phyloP scores from a whole-genome alignment of 176 grass and related monocot genomes.

The Oryza rufipogon region DNA sequence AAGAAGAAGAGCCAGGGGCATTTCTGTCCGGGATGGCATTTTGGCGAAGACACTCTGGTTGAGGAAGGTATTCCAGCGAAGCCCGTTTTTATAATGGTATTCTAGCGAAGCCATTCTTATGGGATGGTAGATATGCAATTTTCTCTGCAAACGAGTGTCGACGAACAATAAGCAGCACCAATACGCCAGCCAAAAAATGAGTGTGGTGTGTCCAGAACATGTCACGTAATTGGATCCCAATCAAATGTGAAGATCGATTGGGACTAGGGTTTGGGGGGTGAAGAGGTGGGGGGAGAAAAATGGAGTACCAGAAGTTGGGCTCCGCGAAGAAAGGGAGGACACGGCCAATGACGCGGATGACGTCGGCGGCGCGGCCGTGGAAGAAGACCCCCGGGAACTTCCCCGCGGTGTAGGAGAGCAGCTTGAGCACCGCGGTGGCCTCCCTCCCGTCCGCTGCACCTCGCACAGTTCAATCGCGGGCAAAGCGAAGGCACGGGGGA shows the following conservation, averaged over 20 bases:
- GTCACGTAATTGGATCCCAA: background rate
- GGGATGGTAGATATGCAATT: no score
- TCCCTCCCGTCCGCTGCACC: constrained; percentile 69
- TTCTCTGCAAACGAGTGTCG: background rate
- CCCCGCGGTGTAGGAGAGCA: constrained; percentile 74
- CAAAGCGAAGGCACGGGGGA: no score
- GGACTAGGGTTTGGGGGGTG: constrained; percentile 26
- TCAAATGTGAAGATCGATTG: background rate
- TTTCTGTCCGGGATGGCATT: no score
- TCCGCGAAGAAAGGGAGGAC: constrained; percentile 84
- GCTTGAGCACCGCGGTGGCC: constrained; percentile 69
- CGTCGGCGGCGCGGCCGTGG: constrained; percentile 70
- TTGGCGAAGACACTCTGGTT: no score
- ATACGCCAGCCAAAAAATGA: background rate
- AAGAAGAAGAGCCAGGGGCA: no score
- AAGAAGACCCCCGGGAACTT: constrained; percentile 86
- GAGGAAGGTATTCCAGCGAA: no score
- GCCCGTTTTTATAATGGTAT: no score
- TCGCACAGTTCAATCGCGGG: background rate
- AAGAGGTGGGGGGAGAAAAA: background rate
- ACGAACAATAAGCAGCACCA: background rate
- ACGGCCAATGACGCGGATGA: constrained; percentile 77
- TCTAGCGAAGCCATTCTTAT: no score
- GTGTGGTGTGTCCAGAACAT: background rate
- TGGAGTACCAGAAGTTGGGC: constrained; percentile 58